Percentiles rank a stretch among this genome's conserved stretches.
Evolutionary conservation across 2,329 filamentous ascomycete genomes (phyloP).

Genomic region (Claviceps sp.): DNA sequence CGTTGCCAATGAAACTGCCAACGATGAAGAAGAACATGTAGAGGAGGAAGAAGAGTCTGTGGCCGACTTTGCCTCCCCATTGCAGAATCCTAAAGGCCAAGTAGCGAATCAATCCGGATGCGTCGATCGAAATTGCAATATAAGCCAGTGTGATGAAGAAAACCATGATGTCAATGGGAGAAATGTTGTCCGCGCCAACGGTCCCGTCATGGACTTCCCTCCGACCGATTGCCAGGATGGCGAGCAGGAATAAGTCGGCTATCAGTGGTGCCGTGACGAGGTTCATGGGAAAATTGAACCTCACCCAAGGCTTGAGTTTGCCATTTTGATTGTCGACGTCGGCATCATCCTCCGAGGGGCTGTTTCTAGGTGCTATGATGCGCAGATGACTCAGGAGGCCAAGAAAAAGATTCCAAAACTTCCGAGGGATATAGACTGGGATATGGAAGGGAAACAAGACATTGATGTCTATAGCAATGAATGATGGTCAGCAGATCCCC

Average conservation of each 20-base stretch:
- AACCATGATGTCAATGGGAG: conserved; percentile 58
- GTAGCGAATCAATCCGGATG: conserved; percentile 58
- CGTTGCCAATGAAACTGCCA: conserved; percentile 58
- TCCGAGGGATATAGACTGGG: conserved; percentile 44
- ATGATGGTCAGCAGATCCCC: background rate
- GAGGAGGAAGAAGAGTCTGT: conserved; percentile 57
- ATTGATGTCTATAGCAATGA: conserved; percentile 40
- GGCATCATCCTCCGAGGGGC: conserved; percentile 11
- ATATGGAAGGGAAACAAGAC: conserved; percentile 58
- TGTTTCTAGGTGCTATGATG: conserved; percentile 34
- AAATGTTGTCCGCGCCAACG: conserved; percentile 50
- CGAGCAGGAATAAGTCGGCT: conserved; percentile 57
- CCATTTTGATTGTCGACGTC: conserved; percentile 14
- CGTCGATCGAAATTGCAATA: conserved; percentile 65
- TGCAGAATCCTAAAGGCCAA: conserved; percentile 58
- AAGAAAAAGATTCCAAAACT: conserved; percentile 30
- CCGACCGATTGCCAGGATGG: conserved; percentile 52
- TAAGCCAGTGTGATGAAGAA: conserved; percentile 66
- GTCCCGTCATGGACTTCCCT: conserved; percentile 57
- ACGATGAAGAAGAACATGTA: conserved; percentile 59
- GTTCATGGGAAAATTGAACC: conserved; percentile 49
- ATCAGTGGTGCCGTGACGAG: conserved; percentile 58
- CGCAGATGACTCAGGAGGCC: conserved; percentile 25
- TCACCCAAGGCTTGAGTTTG: conserved; percentile 28
- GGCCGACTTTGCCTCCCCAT: conserved; percentile 53